Percentiles rank a stretch among this genome's conserved stretches.
Conservation (phyloP, 345 rosid species). For the Cardiospermum halicacabum region DNA sequence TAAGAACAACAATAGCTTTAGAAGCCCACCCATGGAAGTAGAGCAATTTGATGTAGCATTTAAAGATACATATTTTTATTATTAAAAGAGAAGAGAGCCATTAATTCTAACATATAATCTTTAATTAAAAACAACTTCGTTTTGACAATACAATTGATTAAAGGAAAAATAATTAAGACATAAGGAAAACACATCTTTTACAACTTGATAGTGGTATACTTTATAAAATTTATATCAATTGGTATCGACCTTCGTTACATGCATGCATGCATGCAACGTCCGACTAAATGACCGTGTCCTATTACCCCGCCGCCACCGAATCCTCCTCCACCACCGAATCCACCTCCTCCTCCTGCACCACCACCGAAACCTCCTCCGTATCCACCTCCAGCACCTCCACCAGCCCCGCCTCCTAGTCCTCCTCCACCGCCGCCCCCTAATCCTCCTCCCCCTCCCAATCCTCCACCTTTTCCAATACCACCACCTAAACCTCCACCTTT, state of each 20-base stretch:
- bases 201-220: too few relatives aligned
- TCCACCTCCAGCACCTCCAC: constrained; percentile 13
- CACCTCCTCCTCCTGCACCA: constrained; percentile 26
- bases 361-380: constrained; percentile 20
- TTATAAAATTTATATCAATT: too few relatives aligned
- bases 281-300: not conserved
- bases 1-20: too few relatives aligned
- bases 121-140: too few relatives aligned
- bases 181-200: too few relatives aligned
- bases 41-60: too few relatives aligned
- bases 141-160: too few relatives aligned
- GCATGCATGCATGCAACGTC: constrained; percentile 26
- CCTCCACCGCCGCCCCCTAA: not conserved
- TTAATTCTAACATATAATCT: too few relatives aligned
- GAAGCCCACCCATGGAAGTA: too few relatives aligned
- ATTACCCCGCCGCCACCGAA: not conserved
- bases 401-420: constrained; percentile 13
- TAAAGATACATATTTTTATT: too few relatives aligned
- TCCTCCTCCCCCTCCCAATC: constrained; percentile 18
- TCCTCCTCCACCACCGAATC: not conserved
- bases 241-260: not conserved
- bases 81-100: too few relatives aligned
- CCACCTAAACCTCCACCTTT: constrained; percentile 10
- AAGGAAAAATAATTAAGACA: too few relatives aligned
- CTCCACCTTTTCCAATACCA: constrained; percentile 17